Conservation (phyloP, 495 filamentous ascomycete species). For the Xylaria nigripes region DNA sequence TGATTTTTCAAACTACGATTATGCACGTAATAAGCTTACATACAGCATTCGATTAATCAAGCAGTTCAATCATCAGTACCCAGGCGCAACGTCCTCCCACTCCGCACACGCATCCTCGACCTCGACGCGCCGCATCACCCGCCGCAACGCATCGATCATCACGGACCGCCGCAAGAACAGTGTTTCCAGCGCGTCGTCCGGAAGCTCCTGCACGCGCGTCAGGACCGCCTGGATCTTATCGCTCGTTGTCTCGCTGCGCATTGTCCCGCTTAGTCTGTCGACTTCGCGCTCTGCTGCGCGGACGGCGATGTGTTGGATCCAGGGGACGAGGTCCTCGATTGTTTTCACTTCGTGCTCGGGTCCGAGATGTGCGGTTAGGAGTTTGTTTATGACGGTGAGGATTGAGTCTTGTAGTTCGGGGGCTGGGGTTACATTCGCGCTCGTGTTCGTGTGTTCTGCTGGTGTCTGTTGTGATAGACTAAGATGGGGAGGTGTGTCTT, state of each 20-base stretch:
- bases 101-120: not conserved
- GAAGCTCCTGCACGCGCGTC: not conserved
- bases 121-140: not conserved
- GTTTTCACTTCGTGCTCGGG: not conserved
- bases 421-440: no score
- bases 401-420: no score
- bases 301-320: not conserved
- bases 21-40: no score
- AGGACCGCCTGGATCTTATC: constrained; percentile 1
- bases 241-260: not conserved
- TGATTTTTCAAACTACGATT: no score
- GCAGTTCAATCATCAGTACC: no score
- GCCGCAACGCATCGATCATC: not conserved
- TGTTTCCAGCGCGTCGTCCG: not conserved
- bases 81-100: constrained; percentile 5
- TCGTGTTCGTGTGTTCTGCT: no score
- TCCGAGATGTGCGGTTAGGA: no score
- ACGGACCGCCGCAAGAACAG: not conserved
- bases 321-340: not conserved
- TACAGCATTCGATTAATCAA: no score
- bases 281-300: not conserved
- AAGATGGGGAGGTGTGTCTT: no score
- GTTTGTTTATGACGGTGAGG: no score
- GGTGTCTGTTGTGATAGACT: no score
- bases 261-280: not conserved